Percentiles rank a stretch among this genome's conserved stretches.
phyloP scores from a whole-genome alignment of 148 eudicot species.

The Nepenthes gracilis region DNA sequence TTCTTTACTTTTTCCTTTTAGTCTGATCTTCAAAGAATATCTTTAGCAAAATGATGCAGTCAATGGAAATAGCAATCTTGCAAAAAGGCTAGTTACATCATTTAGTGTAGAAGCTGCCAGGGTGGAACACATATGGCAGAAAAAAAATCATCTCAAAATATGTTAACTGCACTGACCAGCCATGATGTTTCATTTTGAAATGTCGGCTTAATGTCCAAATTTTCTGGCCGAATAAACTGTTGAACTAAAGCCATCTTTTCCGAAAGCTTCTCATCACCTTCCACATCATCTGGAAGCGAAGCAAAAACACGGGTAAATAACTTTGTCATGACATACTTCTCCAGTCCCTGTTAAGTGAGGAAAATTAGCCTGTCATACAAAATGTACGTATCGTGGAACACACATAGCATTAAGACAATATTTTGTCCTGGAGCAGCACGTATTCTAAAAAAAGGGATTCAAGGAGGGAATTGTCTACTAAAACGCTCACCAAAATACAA shows the following conservation, averaged over 20 bases:
- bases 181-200: conserved; percentile 91
- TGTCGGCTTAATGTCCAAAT: conserved; percentile 69
- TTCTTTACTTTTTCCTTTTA: no score
- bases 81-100: no score
- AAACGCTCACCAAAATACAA: no score
- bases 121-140: neutral
- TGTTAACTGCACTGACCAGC: conserved; percentile 56
- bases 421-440: no score
- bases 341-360: conserved; percentile 62
- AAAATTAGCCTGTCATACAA: neutral
- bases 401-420: no score
- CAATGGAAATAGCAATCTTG: no score
- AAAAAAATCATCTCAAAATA: neutral
- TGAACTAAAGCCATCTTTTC: conserved; percentile 79
- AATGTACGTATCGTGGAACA: neutral
- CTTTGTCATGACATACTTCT: conserved; percentile 95
- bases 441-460: no score
- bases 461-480: no score
- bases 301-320: conserved; percentile 75
- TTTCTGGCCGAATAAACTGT: conserved; percentile 82
- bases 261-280: conserved; percentile 60
- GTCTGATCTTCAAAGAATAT: no score
- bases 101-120: neutral
- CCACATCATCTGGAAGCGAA: conserved; percentile 66
- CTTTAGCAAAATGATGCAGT: no score